A percentile compares a stretch with the other conserved stretches of the same genome.
These are phyloP conservation scores for Bipolaris oryzae DNA, from an alignment of 2,329 filamentous ascomycete genomes.

Conservation along the genomic window DNA sequence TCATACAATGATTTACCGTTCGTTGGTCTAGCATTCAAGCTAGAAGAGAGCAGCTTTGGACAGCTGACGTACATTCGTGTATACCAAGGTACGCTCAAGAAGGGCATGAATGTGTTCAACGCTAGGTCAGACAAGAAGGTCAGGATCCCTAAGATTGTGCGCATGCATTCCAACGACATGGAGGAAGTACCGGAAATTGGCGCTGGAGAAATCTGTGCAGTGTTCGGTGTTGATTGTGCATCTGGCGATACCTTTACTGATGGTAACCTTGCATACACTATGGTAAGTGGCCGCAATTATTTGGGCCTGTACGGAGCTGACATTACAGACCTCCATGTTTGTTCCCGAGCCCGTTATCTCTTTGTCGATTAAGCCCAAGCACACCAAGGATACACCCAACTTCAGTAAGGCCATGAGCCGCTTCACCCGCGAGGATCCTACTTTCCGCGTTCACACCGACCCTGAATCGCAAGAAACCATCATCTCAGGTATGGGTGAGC, in stretches of 20 bases:
- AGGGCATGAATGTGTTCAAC: slow-evolving; percentile 91
- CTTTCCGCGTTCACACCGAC: slow-evolving; percentile 93
- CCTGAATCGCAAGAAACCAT: slow-evolving; percentile 93
- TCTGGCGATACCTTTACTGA: slow-evolving; percentile 99
- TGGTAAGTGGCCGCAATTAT: slow-evolving; percentile 56
- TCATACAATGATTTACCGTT: slow-evolving; percentile 94
- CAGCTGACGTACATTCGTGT: slow-evolving; percentile 98
- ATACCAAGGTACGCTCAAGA: slow-evolving; percentile 89
- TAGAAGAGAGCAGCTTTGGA: slow-evolving; percentile 98
- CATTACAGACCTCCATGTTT: slow-evolving; percentile 78
- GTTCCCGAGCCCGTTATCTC: slow-evolving; percentile 98
- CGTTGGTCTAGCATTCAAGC: slow-evolving; percentile 95
- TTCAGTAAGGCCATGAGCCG: slow-evolving; percentile 99
- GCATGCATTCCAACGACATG: slow-evolving; percentile 99
- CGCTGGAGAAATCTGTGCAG: slow-evolving; percentile 96
- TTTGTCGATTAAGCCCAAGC: slow-evolving; percentile 94
- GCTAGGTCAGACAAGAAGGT: slow-evolving; percentile 94
- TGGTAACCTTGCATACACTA: slow-evolving; percentile 86
- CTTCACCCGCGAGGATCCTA: slow-evolving; percentile 97
- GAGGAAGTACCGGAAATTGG: slow-evolving; percentile 92
- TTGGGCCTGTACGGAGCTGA: slow-evolving; percentile 18
- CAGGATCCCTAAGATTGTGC: slow-evolving; percentile 94
- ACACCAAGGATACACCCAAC: slow-evolving; percentile 86
- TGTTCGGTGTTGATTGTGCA: slow-evolving; percentile 97
- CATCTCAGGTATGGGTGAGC: slow-evolving; percentile 96